Evolutionary conservation across 2,329 filamentous ascomycete genomes (phyloP).

Genomic region (Fusarium robinianum): DNA sequence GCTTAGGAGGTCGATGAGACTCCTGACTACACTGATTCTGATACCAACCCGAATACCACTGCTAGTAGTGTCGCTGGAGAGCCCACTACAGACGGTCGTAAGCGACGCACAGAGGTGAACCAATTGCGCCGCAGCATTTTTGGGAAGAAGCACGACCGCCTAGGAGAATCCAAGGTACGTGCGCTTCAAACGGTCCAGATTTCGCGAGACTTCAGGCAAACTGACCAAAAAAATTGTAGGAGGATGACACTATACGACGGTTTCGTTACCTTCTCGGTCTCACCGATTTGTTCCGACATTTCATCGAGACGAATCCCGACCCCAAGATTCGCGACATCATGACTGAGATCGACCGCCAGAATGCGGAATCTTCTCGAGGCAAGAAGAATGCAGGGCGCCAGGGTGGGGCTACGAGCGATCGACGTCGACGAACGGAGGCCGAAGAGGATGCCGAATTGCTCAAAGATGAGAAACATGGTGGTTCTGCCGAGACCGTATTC

Average conservation of each 20-base stretch:
- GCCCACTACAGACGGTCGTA: slow-evolving; percentile 73
- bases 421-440: slow-evolving; percentile 88
- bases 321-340: slow-evolving; percentile 94
- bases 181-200: background rate
- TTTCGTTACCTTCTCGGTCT: slow-evolving; percentile 94
- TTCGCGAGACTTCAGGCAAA: slow-evolving; percentile 10
- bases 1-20: slow-evolving; percentile 65
- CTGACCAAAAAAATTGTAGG: slow-evolving; percentile 54
- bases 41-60: slow-evolving; percentile 69
- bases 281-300: slow-evolving; percentile 96
- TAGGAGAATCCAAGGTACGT: slow-evolving; percentile 88
- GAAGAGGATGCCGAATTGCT: slow-evolving; percentile 92
- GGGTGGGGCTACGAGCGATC: slow-evolving; percentile 78
- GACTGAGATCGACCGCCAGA: slow-evolving; percentile 91
- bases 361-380: slow-evolving; percentile 70
- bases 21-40: slow-evolving; percentile 68
- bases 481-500: slow-evolving; percentile 86
- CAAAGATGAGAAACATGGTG: slow-evolving; percentile 87
- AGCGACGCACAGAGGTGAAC: slow-evolving; percentile 82
- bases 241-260: slow-evolving; percentile 91
- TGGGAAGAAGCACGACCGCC: slow-evolving; percentile 88
- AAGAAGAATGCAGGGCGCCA: slow-evolving; percentile 79
- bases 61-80: slow-evolving; percentile 89
- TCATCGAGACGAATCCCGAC: slow-evolving; percentile 97
- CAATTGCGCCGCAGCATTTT: slow-evolving; percentile 90